Base-by-base conservation (phyloP, 2,329 filamentous ascomycete genomes). In the Metarhizium anisopliae region DNA sequence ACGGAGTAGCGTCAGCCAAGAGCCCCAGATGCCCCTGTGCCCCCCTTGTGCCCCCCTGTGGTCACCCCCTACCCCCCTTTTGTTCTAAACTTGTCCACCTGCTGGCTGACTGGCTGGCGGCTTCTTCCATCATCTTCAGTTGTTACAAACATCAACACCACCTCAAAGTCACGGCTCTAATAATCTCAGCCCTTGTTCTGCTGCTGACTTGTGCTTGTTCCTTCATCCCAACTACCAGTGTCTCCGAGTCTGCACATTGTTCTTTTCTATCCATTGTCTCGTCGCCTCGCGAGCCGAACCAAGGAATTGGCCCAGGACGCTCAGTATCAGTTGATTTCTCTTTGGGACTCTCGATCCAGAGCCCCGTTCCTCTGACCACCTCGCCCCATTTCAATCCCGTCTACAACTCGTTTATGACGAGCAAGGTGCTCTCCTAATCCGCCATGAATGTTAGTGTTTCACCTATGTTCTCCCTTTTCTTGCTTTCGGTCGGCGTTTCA, bases 371-470 rank as follows among this genome's bases (percentile, higher is more conserved):
- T 20, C 42, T 20, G 42, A 18, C 6, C 10, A 20, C n/a, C 18
- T 20, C 7, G 38, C 5, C 42, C 42, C 6, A 20, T 16, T 20
- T 20, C 42, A 18, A 45, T 45, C n/a, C 42, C 16, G 18, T 7
- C 42, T 30, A 49, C 45, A 30, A 30, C 10, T 16, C 45, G 7
- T 29, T 14, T 43, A 38, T 45, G 52, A 49, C 56, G 54, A 52
- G 51, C 52, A 55, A 56, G 35, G 49, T 45, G 57, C 53, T 50
- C 55, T 59, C 51, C 29, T 32, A 55, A 56, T 55, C 56, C 59
- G 63, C 54, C 58, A 67, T 66, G 64, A 66, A 63, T 59, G 65
- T 67, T 30, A 64, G 65, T 66, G 58, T 61, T 64, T 60, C 59
- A 59, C 51, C 60, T 50, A 8, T 13, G 38, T 40, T 40, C 42